A percentile compares a stretch with the other conserved stretches of the same genome.
Evolutionary conservation across 768 basidiomycete species (phyloP).

Genomic region (Leccinum truebloodii): DNA sequence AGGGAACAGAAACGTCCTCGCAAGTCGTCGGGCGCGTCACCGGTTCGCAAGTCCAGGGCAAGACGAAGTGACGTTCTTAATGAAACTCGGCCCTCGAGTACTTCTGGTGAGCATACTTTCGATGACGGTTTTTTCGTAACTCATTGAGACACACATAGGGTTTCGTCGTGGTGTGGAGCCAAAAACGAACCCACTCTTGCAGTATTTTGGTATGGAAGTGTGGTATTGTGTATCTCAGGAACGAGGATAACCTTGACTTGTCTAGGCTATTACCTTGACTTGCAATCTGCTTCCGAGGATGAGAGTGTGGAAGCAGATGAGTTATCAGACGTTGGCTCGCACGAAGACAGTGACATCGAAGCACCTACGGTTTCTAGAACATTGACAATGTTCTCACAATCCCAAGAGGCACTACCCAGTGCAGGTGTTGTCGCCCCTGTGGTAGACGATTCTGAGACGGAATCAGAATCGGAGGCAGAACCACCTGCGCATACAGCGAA

Average conservation of each 20-base stretch:
- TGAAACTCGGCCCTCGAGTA: slow-evolving; percentile 5
- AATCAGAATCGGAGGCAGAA: slow-evolving; percentile 34
- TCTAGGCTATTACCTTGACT: slow-evolving; percentile 43
- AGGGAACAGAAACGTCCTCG: slow-evolving; percentile 20
- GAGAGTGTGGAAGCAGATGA: slow-evolving; percentile 25
- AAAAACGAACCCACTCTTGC: slow-evolving; percentile 43
- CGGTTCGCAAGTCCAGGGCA: slow-evolving; percentile 17
- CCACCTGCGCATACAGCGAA: slow-evolving; percentile 12
- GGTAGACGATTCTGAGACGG: slow-evolving; percentile 33
- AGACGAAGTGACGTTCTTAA: slow-evolving; percentile 14
- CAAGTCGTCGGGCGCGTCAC: slow-evolving; percentile 17
- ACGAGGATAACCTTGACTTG: neutral
- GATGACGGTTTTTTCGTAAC: neutral
- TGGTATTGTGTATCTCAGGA: neutral
- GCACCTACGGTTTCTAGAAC: slow-evolving; percentile 27
- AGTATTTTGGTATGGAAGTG: slow-evolving; percentile 47
- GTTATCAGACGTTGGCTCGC: slow-evolving; percentile 17
- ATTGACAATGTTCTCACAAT: slow-evolving; percentile 13
- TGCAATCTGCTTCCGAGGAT: slow-evolving; percentile 55
- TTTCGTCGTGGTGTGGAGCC: slow-evolving; percentile 2
- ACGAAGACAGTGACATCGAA: slow-evolving; percentile 28
- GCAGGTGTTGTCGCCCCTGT: neutral
- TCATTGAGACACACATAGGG: slow-evolving; percentile 1
- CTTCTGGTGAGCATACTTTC: slow-evolving; percentile 13
- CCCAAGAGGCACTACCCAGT: slow-evolving; percentile 5